Conservation (phyloP, 2,329 filamentous ascomycete species). For the Leptographium galeiforme region DNA sequence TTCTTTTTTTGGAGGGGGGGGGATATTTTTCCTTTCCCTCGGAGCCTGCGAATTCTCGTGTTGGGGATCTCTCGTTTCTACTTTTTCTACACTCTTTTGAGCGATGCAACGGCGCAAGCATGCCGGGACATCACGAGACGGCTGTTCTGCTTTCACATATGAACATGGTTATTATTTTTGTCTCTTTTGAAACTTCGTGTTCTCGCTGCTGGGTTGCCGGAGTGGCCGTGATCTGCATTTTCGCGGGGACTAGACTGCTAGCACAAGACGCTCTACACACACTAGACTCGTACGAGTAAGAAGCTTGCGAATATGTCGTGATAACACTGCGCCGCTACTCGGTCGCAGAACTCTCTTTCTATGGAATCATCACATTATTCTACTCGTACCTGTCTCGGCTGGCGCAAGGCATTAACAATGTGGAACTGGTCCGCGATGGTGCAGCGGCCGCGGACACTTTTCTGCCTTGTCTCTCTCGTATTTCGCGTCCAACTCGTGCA, state of each 20-base stretch:
- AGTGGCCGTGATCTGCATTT: background rate
- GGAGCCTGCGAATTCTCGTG: too few species aligned
- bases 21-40: too few species aligned
- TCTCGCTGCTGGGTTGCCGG: background rate
- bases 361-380: too few species aligned
- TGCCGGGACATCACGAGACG: background rate
- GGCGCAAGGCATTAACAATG: too few species aligned
- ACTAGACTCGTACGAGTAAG: too few species aligned
- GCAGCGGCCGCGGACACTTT: too few species aligned
- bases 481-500: too few species aligned
- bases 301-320: background rate
- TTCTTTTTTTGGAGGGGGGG: background rate
- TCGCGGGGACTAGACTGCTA: background rate
- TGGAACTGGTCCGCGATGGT: too few species aligned
- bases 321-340: background rate
- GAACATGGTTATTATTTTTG: background rate
- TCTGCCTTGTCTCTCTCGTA: too few species aligned
- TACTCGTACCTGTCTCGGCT: too few species aligned
- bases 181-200: background rate
- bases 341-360: too few species aligned
- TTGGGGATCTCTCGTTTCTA: background rate
- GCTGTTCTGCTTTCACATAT: background rate
- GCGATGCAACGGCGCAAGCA: background rate
- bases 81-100: background rate
- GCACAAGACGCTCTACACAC: too few species aligned